phyloP scores from a whole-genome alignment of 371 early-diverging fungal species.

The Rhizomucor miehei region DNA sequence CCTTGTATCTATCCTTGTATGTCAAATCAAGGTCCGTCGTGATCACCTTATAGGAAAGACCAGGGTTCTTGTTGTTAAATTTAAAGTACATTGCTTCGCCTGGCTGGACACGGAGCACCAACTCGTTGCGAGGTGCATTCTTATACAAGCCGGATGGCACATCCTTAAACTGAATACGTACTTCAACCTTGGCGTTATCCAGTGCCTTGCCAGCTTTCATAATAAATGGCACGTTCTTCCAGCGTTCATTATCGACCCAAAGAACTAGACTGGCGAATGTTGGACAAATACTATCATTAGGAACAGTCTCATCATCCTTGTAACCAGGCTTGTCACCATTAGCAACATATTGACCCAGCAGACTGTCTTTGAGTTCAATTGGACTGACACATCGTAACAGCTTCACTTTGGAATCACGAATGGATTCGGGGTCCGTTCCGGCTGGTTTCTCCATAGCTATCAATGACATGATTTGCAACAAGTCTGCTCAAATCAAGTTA shows the following conservation, averaged over 20 bases:
- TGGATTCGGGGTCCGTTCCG: slow-evolving; percentile 81
- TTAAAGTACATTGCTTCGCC: slow-evolving; percentile 97
- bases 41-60: slow-evolving; percentile 62
- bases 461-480: slow-evolving; percentile 89
- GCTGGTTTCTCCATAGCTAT: slow-evolving; percentile 92
- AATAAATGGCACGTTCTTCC: slow-evolving; percentile 97
- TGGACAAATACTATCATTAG: slow-evolving; percentile 76
- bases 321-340: slow-evolving; percentile 84
- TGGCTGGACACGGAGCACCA: slow-evolving; percentile 95
- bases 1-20: slow-evolving; percentile 83
- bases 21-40: slow-evolving; percentile 92
- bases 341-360: slow-evolving; percentile 89
- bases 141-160: slow-evolving; percentile 76
- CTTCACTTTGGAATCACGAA: slow-evolving; percentile 91
- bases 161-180: slow-evolving; percentile 94
- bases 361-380: slow-evolving; percentile 69
- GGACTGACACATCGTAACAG: slow-evolving; percentile 82
- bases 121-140: slow-evolving; percentile 84
- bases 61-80: slow-evolving; percentile 93
- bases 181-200: slow-evolving; percentile 88
- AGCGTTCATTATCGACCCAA: slow-evolving; percentile 90
- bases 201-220: slow-evolving; percentile 96
- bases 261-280: slow-evolving; percentile 91
- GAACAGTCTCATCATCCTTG: slow-evolving; percentile 87
- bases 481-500: slow-evolving; percentile 34